Base-by-base conservation (phyloP, 2,329 filamentous ascomycete genomes). In the Acrocalymma vagum region DNA sequence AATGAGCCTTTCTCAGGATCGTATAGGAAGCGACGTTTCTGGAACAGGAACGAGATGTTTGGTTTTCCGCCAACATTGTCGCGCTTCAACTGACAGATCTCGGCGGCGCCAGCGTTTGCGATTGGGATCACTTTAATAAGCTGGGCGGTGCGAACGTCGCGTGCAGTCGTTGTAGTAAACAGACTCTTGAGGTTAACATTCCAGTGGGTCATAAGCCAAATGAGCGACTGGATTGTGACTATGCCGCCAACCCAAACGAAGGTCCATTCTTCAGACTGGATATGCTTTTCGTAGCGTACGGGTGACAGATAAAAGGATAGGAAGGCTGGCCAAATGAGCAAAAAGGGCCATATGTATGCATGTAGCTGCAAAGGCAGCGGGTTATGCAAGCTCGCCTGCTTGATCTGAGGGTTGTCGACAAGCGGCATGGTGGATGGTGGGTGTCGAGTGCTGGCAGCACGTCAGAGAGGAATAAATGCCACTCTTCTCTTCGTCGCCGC, bases 161-260 rank as follows among this genome's bases (percentile, higher is more conserved):
- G 81, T 39, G 86, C 88, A 54, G 80, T 82, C 39, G 79, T 86
- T 1, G 92, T 84, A 9, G 88, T 97, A 71, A 97, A 96, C 46
- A 85, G 73, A 15, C 87, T 87, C 63, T 85, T 83, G 51, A 97
- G 77, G 65, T 92, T 86, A 68, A 99, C 90, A 65, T 90, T 97
- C 94, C 94, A 99, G 75, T 97, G 90, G 30, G 94, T 99, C 76
- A 88, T 93, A 48, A 99, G 81, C 93, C 94, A 99, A 58, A 91
- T 76, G 51, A 99, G 80, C 51, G 89, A 85, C 76, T 99, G 95
- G 41, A 87, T 64, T 9, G 92, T 96, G 69, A 95, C 79, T 66
- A 99, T 96, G 55, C 84, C 81, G 61, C 88, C 93, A 54, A 87
- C 83, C 85, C 90, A 99, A 50, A 99, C 90, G 68, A 96, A 95